A percentile compares a stretch with the other conserved stretches of the same genome.
These are phyloP conservation scores for Eucalyptus guilfoylei DNA, from an alignment of 345 rosid species.

Conservation along the genomic window DNA sequence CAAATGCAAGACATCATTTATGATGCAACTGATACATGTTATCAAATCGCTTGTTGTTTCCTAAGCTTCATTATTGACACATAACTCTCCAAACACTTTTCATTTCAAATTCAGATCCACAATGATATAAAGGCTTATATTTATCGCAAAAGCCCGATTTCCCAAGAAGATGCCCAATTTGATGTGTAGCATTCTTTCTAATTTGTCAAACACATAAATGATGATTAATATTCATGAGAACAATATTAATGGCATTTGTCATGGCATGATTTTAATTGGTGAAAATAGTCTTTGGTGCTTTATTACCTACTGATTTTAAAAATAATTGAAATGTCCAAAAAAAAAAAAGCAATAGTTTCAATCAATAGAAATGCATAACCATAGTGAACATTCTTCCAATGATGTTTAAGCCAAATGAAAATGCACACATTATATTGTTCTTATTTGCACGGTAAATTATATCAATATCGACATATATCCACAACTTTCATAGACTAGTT, in stretches of 20 bases:
- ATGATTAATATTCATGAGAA: accelerated
- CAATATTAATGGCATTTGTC: neutral
- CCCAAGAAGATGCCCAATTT: accelerated
- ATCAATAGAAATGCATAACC: accelerated
- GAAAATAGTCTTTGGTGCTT: too few species aligned
- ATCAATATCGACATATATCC: accelerated
- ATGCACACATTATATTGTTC: too few species aligned
- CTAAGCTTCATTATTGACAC: neutral
- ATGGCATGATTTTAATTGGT: accelerated
- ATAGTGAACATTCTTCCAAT: too few species aligned
- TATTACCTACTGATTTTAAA: too few species aligned
- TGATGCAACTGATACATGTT: accelerated
- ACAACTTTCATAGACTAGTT: accelerated
- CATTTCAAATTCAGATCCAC: too few species aligned
- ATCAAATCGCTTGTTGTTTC: accelerated
- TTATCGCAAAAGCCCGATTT: neutral
- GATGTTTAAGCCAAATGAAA: neutral
- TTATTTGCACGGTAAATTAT: too few species aligned
- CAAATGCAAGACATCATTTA: too few species aligned
- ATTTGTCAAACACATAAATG: accelerated
- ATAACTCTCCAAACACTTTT: neutral
- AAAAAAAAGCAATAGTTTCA: neutral
- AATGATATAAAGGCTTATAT: accelerated
- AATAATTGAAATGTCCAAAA: too few species aligned
- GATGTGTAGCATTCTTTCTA: too few species aligned